A percentile compares a stretch with the other conserved stretches of the same genome.
Conservation (phyloP, 2,329 filamentous ascomycete species). For the Pseudogymnoascus sp. region DNA sequence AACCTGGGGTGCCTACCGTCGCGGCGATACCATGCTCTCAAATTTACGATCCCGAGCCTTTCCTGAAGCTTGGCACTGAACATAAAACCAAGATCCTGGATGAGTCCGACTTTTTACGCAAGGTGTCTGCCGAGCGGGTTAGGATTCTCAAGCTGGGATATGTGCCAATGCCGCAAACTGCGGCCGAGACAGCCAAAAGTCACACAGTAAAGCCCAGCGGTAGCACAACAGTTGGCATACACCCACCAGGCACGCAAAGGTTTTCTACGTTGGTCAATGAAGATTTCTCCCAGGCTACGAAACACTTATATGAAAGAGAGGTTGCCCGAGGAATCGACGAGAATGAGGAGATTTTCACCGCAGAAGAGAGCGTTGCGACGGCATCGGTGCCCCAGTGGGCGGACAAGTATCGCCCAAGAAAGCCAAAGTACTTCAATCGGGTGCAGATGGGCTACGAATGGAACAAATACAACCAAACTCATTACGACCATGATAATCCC, state of each 20-base stretch:
- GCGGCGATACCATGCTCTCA: slow-evolving; percentile 28
- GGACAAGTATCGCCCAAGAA: slow-evolving; percentile 76
- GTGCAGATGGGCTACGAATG: slow-evolving; percentile 99
- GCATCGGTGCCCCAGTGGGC: slow-evolving; percentile 66
- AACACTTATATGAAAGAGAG: slow-evolving; percentile 84
- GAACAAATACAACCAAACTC: slow-evolving; percentile 99
- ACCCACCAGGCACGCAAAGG: slow-evolving; percentile 49
- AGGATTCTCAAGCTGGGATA: slow-evolving; percentile 57
- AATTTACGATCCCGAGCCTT: slow-evolving; percentile 54
- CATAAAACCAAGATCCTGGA: slow-evolving; percentile 52
- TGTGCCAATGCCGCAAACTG: slow-evolving; percentile 48
- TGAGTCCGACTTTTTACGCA: slow-evolving; percentile 48
- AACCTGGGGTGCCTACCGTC: background rate
- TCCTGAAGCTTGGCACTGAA: slow-evolving; percentile 53
- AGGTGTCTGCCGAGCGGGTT: slow-evolving; percentile 48
- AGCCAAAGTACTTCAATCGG: slow-evolving; percentile 94
- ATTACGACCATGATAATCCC: slow-evolving; percentile 97
- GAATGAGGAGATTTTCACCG: slow-evolving; percentile 91
- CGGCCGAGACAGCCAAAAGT: slow-evolving; percentile 25
- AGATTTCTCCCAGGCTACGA: slow-evolving; percentile 79
- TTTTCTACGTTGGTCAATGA: slow-evolving; percentile 63
- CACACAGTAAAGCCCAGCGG: slow-evolving; percentile 24
- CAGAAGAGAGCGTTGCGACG: slow-evolving; percentile 69
- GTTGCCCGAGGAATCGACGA: slow-evolving; percentile 84
- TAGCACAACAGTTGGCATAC: slow-evolving; percentile 34